Evolutionary conservation across 257 asterid species (phyloP).

Genomic region (Leptodermis oblonga): DNA sequence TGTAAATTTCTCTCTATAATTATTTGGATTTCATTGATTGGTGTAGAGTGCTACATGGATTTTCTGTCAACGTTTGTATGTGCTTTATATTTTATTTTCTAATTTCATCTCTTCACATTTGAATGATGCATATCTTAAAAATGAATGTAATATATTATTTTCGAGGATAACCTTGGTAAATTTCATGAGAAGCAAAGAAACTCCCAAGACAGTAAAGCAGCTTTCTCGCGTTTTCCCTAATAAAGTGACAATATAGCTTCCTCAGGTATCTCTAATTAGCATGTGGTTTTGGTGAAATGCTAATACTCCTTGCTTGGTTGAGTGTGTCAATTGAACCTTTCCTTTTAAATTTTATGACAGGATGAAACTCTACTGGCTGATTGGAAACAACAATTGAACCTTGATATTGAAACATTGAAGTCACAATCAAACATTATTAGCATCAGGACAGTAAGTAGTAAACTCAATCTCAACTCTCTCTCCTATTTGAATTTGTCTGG

Average conservation of each 20-base stretch:
- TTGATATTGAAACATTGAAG: slow-evolving; percentile 78
- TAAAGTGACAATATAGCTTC: slow-evolving; percentile 82
- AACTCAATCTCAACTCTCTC: background rate
- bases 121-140: background rate
- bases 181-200: slow-evolving; percentile 82
- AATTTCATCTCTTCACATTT: background rate
- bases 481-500: background rate
- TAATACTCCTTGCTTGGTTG: background rate
- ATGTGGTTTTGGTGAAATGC: background rate
- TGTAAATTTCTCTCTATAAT: background rate
- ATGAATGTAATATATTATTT: background rate
- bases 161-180: slow-evolving; percentile 74
- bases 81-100: background rate
- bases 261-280: slow-evolving; percentile 52
- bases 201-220: slow-evolving; percentile 78
- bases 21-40: background rate
- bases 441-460: slow-evolving; percentile 62
- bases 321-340: background rate
- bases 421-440: slow-evolving; percentile 67
- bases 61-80: background rate
- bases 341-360: slow-evolving; percentile 29
- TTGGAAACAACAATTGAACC: slow-evolving; percentile 86
- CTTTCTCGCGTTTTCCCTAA: slow-evolving; percentile 86
- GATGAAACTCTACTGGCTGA: slow-evolving; percentile 69
- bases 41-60: background rate